Percentiles rank a stretch among this genome's conserved stretches.
Evolutionary conservation across 345 rosid species (phyloP).

Genomic region (Rhodamnia rubescens): DNA sequence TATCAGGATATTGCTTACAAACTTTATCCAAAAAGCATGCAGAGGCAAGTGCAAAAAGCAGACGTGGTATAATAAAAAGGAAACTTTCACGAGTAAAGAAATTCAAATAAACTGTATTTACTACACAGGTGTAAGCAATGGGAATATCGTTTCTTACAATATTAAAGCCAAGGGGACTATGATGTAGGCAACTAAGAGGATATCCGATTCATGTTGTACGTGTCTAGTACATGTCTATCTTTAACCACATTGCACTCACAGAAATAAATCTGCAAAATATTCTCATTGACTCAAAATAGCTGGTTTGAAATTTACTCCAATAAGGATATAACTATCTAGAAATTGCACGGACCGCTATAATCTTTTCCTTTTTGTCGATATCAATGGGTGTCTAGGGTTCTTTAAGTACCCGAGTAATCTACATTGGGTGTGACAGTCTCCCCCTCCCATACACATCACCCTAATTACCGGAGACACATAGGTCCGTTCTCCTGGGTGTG

Average conservation of each 20-base stretch:
- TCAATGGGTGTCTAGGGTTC: neutral
- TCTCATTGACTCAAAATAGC: neutral
- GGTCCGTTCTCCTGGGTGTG: neutral
- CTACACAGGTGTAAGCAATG: neutral
- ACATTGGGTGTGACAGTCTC: neutral
- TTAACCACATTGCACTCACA: neutral
- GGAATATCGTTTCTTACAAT: neutral
- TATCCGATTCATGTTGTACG: neutral
- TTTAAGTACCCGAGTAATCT: neutral
- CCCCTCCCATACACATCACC: neutral
- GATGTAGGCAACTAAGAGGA: neutral
- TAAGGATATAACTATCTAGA: neutral
- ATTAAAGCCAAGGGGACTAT: neutral
- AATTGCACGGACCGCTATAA: neutral
- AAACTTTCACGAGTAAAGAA: neutral
- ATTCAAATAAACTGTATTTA: neutral
- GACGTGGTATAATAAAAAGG: neutral
- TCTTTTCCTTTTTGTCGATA: neutral
- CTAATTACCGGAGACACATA: neutral
- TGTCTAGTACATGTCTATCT: neutral
- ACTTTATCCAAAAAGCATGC: neutral
- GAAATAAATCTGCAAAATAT: neutral
- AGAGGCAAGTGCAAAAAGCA: neutral
- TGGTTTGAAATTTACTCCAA: neutral
- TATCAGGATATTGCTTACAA: neutral